Conservation (phyloP, 345 rosid species). For the Camelina hispida region DNA sequence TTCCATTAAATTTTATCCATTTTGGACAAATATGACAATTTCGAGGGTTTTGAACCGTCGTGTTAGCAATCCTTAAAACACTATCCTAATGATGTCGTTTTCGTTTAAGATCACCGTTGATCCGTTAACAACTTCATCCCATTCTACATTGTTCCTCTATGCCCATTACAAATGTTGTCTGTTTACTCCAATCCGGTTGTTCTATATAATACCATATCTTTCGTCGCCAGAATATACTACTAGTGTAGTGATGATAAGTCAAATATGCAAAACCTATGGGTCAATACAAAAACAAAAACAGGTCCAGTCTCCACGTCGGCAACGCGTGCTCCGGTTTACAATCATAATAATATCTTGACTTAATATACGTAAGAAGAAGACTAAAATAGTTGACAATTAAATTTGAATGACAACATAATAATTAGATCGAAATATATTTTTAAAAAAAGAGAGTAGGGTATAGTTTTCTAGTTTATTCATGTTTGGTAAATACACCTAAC, state of each 20-base stretch:
- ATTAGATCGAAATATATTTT: not conserved
- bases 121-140: too few relatives aligned
- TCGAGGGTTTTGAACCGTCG: too few relatives aligned
- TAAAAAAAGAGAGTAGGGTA: not conserved
- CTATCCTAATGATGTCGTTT: too few relatives aligned
- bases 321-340: conserved; percentile 31
- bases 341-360: conserved; percentile 1
- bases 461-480: not conserved
- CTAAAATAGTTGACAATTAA: not conserved
- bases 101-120: too few relatives aligned
- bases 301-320: conserved; percentile 36
- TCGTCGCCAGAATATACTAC: not conserved
- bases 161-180: too few relatives aligned
- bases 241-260: too few relatives aligned
- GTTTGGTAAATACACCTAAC: not conserved
- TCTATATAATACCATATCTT: too few relatives aligned
- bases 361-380: not conserved
- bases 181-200: not conserved
- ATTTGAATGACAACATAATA: not conserved
- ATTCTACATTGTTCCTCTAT: too few relatives aligned
- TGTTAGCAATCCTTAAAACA: too few relatives aligned
- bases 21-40: too few relatives aligned
- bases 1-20: too few relatives aligned
- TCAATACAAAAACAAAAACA: not conserved
- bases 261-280: too few relatives aligned